Conservation (phyloP, 345 rosid genomes). For the Moricandia arvensis region DNA sequence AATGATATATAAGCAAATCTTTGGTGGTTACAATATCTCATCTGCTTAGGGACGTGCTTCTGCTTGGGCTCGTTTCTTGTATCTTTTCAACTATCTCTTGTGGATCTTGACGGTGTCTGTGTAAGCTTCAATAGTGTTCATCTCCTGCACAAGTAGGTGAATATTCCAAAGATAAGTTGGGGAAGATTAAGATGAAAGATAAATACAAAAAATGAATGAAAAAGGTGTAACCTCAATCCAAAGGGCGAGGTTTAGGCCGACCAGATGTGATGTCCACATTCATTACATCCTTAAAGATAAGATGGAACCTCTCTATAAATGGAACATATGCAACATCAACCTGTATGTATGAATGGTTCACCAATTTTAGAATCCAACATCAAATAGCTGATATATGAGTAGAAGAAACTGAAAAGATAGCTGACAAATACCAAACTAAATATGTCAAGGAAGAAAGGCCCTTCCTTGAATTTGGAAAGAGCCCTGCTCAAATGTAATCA, state of each 20-base stretch:
- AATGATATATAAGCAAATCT: background rate
- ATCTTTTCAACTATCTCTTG: constrained; percentile 54
- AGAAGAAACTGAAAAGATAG: background rate
- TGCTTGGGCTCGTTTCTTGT: constrained; percentile 45
- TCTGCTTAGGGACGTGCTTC: constrained; percentile 17
- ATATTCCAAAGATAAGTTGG: constrained; percentile 10
- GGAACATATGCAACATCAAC: constrained; percentile 80
- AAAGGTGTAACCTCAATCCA: constrained; percentile 66
- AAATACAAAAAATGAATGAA: background rate
- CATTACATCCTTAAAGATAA: constrained; percentile 52
- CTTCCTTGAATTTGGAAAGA: constrained; percentile 62
- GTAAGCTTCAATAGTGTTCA: constrained; percentile 69
- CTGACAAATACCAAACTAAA: constrained; percentile 52
- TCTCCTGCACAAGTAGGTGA: constrained; percentile 45
- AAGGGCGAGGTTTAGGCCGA: constrained; percentile 64
- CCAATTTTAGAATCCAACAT: background rate
- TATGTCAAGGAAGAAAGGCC: constrained; percentile 79
- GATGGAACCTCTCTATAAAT: constrained; percentile 62
- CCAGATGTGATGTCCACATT: constrained; percentile 57
- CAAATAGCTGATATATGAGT: background rate
- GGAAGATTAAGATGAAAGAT: background rate
- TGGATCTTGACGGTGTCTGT: constrained; percentile 64
- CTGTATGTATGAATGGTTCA: constrained; percentile 34
- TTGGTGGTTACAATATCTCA: constrained; percentile 16
- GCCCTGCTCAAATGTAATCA: constrained; percentile 67